Percentiles rank a stretch among this genome's conserved stretches.
Conservation (phyloP, 2,329 filamentous ascomycete species). For the Septoria petroselini region DNA sequence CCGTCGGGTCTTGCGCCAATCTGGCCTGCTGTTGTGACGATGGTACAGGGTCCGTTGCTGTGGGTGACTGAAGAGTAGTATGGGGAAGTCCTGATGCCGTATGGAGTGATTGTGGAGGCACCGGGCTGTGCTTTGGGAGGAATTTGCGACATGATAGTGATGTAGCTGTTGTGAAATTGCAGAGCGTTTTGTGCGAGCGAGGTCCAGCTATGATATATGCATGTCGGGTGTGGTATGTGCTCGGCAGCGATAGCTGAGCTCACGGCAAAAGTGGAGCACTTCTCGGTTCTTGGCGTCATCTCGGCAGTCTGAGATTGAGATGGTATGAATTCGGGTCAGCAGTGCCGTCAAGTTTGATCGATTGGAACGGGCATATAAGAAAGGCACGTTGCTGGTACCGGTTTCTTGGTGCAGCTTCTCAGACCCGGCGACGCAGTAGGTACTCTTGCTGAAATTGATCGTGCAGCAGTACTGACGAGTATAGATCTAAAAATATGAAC, state of each 20-base stretch:
- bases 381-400: too few relatives aligned
- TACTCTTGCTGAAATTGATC: too few relatives aligned
- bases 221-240: background rate
- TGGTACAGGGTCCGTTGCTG: conserved; percentile 17
- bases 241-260: conserved; percentile 8
- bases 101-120: conserved; percentile 14
- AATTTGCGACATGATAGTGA: background rate
- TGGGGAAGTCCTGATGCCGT: conserved; percentile 23
- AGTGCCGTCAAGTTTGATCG: background rate
- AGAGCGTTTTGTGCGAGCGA: background rate
- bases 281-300: conserved; percentile 4
- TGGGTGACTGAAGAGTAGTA: conserved; percentile 24
- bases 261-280: conserved; percentile 7
- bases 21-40: conserved; percentile 29
- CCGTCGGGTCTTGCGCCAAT: conserved; percentile 27
- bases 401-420: too few relatives aligned
- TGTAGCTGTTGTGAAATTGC: background rate
- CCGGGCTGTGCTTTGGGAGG: background rate
- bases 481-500: too few relatives aligned
- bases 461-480: too few relatives aligned
- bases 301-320: background rate
- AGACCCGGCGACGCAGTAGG: too few relatives aligned
- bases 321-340: background rate
- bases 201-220: background rate
- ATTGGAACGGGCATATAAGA: background rate